phyloP scores from a whole-genome alignment of 1,284 basidiomycete species.

The Apiotrichum gamsii region DNA sequence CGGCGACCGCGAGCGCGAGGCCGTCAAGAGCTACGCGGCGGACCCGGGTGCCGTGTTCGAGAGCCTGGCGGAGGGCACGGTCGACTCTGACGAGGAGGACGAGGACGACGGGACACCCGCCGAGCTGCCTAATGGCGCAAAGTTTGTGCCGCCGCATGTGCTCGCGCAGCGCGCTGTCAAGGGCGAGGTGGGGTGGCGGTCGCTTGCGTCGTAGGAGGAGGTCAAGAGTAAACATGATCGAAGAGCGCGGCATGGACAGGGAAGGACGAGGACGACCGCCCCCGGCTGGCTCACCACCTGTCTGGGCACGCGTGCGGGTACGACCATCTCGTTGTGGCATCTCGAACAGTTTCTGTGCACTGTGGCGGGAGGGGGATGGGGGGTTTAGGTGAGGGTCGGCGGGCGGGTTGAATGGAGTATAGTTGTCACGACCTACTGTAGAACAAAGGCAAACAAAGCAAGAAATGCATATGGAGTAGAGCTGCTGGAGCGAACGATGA shows the following conservation, averaged over 20 bases:
- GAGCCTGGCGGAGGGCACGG: constrained; percentile 25
- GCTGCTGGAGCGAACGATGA: too few relatives aligned
- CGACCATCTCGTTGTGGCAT: too few relatives aligned
- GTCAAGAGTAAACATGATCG: too few relatives aligned
- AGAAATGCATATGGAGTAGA: constrained; percentile 3
- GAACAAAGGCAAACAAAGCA: too few relatives aligned
- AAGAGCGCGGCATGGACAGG: too few relatives aligned
- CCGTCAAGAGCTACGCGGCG: constrained; percentile 24
- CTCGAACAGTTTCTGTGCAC: too few relatives aligned
- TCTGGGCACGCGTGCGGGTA: too few relatives aligned
- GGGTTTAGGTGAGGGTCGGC: too few relatives aligned
- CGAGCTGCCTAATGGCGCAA: constrained; percentile 13
- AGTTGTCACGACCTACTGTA: not conserved
- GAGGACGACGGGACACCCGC: constrained; percentile 9
- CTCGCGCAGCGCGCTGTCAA: constrained; percentile 25
- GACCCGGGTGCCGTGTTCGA: constrained; percentile 42
- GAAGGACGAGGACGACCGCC: too few relatives aligned
- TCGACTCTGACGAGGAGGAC: constrained; percentile 20
- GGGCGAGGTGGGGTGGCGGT: constrained; percentile 34
- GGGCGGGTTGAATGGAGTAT: too few relatives aligned
- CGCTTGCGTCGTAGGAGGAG: constrained; percentile 12
- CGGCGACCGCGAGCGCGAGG: constrained; percentile 32
- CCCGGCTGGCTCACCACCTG: too few relatives aligned
- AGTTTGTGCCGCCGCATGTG: constrained; percentile 41
- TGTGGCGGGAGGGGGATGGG: too few relatives aligned